A percentile compares a stretch with the other conserved stretches of the same genome.
Conservation (phyloP, 1,284 basidiomycete species). For the Puccinia triticina region DNA sequence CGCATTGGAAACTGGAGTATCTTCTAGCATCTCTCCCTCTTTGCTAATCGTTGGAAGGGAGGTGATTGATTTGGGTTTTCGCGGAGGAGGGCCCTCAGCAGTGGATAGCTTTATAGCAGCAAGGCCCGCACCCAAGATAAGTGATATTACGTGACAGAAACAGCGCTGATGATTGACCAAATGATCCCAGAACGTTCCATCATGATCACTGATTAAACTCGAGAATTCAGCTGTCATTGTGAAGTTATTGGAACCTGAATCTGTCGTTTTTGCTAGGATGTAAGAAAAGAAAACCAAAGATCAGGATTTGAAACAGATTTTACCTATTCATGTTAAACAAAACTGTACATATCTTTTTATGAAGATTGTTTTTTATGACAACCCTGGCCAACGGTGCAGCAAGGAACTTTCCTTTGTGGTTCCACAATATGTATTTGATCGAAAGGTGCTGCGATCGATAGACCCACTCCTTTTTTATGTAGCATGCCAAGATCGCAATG, state of each 20-base stretch:
- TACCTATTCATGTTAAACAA: not conserved
- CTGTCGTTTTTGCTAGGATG: constrained; percentile 5
- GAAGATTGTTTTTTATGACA: no score
- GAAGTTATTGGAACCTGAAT: constrained; percentile 11
- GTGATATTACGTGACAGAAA: not conserved
- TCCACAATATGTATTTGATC: not conserved
- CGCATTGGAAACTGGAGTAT: not conserved
- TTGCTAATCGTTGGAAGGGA: not conserved
- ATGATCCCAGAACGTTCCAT: not conserved
- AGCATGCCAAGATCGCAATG: no score
- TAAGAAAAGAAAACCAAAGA: not conserved
- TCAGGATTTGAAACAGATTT: not conserved
- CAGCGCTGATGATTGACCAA: not conserved
- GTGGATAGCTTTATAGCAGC: not conserved
- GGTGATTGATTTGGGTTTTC: not conserved
- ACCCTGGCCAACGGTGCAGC: no score
- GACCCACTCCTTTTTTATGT: no score
- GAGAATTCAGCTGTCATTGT: not conserved
- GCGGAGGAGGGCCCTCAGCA: not conserved
- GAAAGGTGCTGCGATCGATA: not conserved
- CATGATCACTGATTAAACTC: not conserved
- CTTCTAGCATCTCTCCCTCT: not conserved
- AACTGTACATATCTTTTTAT: not conserved
- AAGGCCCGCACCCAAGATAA: not conserved
- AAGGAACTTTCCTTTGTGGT: not conserved